Evolutionary conservation across 2,329 filamentous ascomycete species (phyloP).

Genomic region (Verticillium tricorpus): DNA sequence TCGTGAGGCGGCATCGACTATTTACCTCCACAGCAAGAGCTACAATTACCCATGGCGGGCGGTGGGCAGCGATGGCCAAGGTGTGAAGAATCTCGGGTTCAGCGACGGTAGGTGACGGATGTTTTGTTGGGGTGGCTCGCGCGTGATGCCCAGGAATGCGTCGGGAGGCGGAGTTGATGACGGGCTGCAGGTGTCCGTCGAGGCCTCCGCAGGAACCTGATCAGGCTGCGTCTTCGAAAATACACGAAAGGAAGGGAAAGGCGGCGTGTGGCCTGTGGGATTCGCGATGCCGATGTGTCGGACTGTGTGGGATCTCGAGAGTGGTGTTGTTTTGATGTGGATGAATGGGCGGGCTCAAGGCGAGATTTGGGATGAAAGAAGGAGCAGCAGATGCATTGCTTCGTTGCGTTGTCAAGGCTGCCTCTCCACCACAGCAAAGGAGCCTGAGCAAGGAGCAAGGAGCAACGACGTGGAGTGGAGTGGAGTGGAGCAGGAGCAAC

Average conservation of each 20-base stretch:
- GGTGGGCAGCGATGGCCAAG: neutral
- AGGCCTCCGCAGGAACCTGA: neutral
- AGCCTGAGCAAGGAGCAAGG: slow-evolving; percentile 2
- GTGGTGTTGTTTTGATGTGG: neutral
- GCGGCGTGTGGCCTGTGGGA: neutral
- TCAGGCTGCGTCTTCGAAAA: neutral
- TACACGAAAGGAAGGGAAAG: slow-evolving; percentile 1
- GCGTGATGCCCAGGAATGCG: neutral
- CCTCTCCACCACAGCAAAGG: neutral
- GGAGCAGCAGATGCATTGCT: neutral
- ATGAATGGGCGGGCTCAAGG: neutral
- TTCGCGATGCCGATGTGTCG: neutral
- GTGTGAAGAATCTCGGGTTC: neutral
- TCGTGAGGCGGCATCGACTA: slow-evolving; percentile 1
- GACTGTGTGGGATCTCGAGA: neutral
- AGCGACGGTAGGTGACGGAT: neutral
- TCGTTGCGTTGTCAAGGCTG: neutral
- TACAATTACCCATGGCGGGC: slow-evolving; percentile 56
- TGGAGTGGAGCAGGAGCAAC: neutral
- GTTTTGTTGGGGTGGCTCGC: neutral
- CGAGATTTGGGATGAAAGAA: neutral
- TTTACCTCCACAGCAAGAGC: slow-evolving; percentile 57
- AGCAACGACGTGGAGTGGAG: slow-evolving; percentile 3
- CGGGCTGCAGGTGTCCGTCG: neutral
- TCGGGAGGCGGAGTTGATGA: neutral